Conservation (phyloP, 805 yeast genomes). For the Suhomyces vadensis region DNA sequence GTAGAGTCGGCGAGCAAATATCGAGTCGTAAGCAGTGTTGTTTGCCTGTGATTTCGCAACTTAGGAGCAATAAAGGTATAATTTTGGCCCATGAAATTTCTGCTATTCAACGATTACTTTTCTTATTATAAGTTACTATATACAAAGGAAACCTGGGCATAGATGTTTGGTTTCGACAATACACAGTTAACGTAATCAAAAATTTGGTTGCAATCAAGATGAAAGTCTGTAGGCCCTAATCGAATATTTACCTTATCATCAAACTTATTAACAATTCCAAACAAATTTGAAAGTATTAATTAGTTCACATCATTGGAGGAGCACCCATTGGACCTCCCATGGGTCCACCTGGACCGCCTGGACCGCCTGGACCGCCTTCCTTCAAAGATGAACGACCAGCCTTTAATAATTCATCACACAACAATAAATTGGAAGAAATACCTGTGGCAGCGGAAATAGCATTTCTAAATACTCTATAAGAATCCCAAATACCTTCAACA, state of each 20-base stretch:
- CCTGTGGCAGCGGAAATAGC: conserved; percentile 92
- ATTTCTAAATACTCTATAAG: conserved; percentile 90
- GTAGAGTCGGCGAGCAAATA: background rate
- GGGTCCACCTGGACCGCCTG: conserved; percentile 17
- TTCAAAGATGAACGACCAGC: conserved; percentile 95
- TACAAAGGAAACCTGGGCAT: background rate
- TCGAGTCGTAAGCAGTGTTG: too few species aligned
- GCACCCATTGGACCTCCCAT: conserved; percentile 19
- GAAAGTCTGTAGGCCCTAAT: too few species aligned
- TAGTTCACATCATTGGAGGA: conserved; percentile 15
- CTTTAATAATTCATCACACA: conserved; percentile 94
- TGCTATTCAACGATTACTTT: background rate
- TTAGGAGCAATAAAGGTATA: too few species aligned
- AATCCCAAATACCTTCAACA: conserved; percentile 95
- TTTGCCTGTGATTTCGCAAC: too few species aligned
- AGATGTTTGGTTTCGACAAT: background rate
- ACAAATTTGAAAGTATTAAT: background rate
- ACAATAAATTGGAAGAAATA: conserved; percentile 84
- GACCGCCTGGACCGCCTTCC: conserved; percentile 35
- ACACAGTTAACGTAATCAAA: too few species aligned
- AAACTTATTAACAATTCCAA: background rate
- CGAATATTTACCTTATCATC: background rate
- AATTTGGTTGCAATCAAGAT: too few species aligned
- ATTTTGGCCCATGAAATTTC: too few species aligned
- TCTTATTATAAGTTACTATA: conserved; percentile 1